Evolutionary conservation across 2,329 filamentous ascomycete genomes (phyloP).

Genomic region (Alternaria arbusti): DNA sequence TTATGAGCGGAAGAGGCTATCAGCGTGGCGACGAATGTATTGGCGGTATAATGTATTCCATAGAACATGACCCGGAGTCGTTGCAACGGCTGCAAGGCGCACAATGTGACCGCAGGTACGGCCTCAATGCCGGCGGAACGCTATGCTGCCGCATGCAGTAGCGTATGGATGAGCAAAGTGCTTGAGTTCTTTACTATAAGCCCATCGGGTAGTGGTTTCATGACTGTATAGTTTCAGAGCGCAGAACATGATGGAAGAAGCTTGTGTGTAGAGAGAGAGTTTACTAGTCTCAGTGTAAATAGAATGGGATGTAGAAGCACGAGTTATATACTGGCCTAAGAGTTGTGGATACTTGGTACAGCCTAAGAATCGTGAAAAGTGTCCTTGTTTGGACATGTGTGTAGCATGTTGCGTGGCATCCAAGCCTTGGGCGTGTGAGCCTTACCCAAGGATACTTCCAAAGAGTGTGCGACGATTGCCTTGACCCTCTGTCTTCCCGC

Average conservation of each 20-base stretch:
- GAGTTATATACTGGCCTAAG: not conserved
- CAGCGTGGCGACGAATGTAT: no score
- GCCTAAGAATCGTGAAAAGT: not conserved
- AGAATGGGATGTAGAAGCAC: not conserved
- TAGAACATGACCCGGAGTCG: no score
- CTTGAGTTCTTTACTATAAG: not conserved
- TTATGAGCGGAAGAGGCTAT: no score
- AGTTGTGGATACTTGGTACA: not conserved
- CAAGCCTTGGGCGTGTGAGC: not conserved
- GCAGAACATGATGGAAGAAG: not conserved
- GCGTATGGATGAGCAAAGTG: not conserved
- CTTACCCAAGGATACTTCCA: not conserved
- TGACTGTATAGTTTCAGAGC: not conserved
- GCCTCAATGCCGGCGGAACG: no score
- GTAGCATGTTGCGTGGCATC: not conserved
- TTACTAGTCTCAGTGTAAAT: not conserved
- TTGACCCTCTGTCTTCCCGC: not conserved
- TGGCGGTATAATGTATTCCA: no score
- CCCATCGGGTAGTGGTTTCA: not conserved
- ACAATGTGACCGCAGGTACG: no score
- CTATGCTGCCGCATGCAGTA: not conserved
- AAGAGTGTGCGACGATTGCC: not conserved
- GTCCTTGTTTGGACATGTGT: not conserved
- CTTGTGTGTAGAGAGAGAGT: not conserved
- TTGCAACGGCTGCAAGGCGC: no score